Conservation (phyloP, 1,284 basidiomycete genomes). For the Vanrija humicola region DNA sequence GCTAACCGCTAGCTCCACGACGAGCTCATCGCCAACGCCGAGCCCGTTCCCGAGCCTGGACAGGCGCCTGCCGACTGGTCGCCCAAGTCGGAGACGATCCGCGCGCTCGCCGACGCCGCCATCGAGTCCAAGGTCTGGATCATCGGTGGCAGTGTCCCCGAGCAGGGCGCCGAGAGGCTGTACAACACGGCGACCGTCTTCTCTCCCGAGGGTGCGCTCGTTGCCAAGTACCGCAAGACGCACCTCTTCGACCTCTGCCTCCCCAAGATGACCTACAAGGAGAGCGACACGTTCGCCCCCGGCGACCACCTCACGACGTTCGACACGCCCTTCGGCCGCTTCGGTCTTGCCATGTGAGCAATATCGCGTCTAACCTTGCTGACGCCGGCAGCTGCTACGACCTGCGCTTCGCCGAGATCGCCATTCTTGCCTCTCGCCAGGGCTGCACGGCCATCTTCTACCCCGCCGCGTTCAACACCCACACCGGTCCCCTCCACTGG, state of each 20-base stretch:
- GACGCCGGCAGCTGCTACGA: constrained; percentile 10
- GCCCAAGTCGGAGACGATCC: constrained; percentile 56
- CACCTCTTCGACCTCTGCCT: constrained; percentile 94
- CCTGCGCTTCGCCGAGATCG: constrained; percentile 77
- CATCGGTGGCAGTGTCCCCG: constrained; percentile 82
- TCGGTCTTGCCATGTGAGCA: constrained; percentile 13
- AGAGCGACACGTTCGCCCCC: constrained; percentile 57
- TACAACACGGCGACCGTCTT: constrained; percentile 86
- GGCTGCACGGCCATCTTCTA: constrained; percentile 82
- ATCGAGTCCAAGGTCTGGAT: constrained; percentile 72
- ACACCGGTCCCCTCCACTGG: constrained; percentile 90
- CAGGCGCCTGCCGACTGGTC: not conserved
- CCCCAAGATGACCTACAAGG: constrained; percentile 88
- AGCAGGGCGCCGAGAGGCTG: constrained; percentile 60
- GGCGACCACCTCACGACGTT: constrained; percentile 70
- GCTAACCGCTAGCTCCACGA: constrained; percentile 1
- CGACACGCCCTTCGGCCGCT: constrained; percentile 59
- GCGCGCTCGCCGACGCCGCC: constrained; percentile 70
- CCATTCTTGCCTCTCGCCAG: constrained; percentile 75
- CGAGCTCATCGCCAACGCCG: constrained; percentile 2
- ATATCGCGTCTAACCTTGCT: not conserved
- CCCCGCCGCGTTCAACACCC: constrained; percentile 80
- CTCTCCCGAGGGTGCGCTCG: constrained; percentile 66
- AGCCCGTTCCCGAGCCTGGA: constrained; percentile 8
- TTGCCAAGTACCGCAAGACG: constrained; percentile 78